phyloP scores from a whole-genome alignment of 148 eudicot genomes.

The Amaranthus palmeri region DNA sequence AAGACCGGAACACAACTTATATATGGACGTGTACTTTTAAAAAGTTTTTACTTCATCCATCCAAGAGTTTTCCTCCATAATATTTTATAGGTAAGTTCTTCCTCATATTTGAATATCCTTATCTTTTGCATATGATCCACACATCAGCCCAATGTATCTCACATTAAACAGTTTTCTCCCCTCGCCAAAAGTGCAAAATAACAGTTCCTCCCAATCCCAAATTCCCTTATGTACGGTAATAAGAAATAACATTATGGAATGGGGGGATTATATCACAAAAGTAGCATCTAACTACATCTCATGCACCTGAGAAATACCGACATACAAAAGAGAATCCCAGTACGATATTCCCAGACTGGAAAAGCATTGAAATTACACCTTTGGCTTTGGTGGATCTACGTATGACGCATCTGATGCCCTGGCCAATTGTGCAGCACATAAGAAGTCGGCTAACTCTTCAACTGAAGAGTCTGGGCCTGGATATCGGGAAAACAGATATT shows the following conservation, averaged over 20 bases:
- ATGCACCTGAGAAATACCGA: not conserved
- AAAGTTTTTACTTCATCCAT: too few relatives aligned
- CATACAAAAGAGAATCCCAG: not conserved
- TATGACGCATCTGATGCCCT: conserved; percentile 44
- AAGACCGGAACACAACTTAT: not conserved
- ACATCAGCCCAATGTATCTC: too few relatives aligned
- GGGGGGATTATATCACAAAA: not conserved
- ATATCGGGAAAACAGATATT: not conserved
- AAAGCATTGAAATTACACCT: conserved; percentile 18
- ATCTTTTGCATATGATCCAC: too few relatives aligned
- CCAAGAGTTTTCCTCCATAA: too few relatives aligned
- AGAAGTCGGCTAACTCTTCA: conserved; percentile 54
- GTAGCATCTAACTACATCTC: not conserved
- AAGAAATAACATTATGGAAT: too few relatives aligned
- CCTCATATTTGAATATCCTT: too few relatives aligned
- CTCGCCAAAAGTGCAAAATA: too few relatives aligned
- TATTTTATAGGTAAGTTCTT: too few relatives aligned
- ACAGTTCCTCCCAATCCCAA: too few relatives aligned
- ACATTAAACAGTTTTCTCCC: too few relatives aligned
- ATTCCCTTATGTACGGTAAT: not conserved
- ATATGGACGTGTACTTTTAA: not conserved
- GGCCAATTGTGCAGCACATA: conserved; percentile 77
- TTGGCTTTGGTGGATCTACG: conserved; percentile 37
- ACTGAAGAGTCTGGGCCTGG: conserved; percentile 71
- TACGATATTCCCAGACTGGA: not conserved